Base-by-base conservation (phyloP, 78 protist genomes). In the Ministeria vibrans region DNA sequence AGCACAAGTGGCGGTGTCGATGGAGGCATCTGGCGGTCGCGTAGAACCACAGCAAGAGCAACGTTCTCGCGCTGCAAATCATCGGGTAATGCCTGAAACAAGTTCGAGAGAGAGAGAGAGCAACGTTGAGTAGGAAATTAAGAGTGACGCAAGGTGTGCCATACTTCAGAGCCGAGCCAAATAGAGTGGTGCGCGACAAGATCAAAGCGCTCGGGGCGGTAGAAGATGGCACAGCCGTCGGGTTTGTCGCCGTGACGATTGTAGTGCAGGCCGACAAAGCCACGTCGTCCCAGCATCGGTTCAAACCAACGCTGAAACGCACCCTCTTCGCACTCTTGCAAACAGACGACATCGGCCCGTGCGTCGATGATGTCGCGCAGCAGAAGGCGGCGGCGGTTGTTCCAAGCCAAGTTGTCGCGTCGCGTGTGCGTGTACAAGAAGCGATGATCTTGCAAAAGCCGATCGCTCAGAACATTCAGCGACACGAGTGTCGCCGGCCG, bases 221-320 rank as follows among this genome's bases (percentile, higher is more conserved):
- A 76, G 80, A 76, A 76, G 32, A 61, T 22, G 25, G 80, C 80
- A 39, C 80, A 76, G 3, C 80, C 80, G 55, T 76, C 80, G n/a
- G 39, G 51, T 38, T 62, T 55, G 80, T 76, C 80, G 0, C 80
- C 80, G 36, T 39, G 25, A 4, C 79, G 79, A 38, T 45, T 45
- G n/a, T n/a, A n/a, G n/a, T n/a, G n/a, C n/a, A n/a, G n/a, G n/a
- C n/a, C n/a, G n/a, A n/a, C n/a, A n/a, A n/a, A n/a, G n/a, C n/a
- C n/a, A n/a, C n/a, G n/a, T n/a, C n/a, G n/a, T n/a, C n/a, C n/a
- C n/a, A n/a, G n/a, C n/a, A n/a, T n/a, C n/a, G n/a, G n/a, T n/a
- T n/a, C n/a, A n/a, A n/a, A n/a, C n/a, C n/a, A n/a, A n/a, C n/a
- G n/a, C n/a, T n/a, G n/a, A 27, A 32, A 59, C 66, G 20, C 66